Conservation (phyloP, 495 filamentous ascomycete species). For the Neurospora pannonica region DNA sequence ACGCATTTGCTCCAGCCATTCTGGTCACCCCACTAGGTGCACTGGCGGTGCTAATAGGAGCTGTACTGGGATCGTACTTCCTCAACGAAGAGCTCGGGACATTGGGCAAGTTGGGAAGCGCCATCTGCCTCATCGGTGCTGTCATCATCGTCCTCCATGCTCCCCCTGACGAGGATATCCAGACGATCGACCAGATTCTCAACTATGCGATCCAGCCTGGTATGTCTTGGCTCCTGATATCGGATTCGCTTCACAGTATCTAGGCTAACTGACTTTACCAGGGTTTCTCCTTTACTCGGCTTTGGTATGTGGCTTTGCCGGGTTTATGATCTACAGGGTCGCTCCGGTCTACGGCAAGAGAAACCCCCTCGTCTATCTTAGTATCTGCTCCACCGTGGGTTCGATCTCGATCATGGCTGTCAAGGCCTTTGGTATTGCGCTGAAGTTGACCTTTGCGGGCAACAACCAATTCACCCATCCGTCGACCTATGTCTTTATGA, state of each 20-base stretch:
- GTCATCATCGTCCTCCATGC: conserved; percentile 97
- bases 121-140: conserved; percentile 89
- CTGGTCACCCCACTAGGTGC: conserved; percentile 91
- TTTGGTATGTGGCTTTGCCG: conserved; percentile 68
- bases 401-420: conserved; percentile 97
- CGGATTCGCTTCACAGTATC: neutral
- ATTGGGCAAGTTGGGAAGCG: conserved; percentile 88
- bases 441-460: conserved; percentile 84
- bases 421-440: conserved; percentile 93
- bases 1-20: conserved; percentile 96
- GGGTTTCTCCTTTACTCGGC: conserved; percentile 81
- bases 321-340: conserved; percentile 91
- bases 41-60: conserved; percentile 87
- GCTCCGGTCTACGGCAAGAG: conserved; percentile 82
- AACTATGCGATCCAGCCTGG: conserved; percentile 81
- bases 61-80: conserved; percentile 90
- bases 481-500: conserved; percentile 93
- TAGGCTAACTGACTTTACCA: conserved; percentile 30
- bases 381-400: conserved; percentile 93
- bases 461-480: conserved; percentile 91
- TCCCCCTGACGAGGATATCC: conserved; percentile 82
- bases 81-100: conserved; percentile 79
- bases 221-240: conserved; percentile 29
- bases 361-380: conserved; percentile 91
- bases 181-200: conserved; percentile 80